phyloP scores from a whole-genome alignment of 2,329 filamentous ascomycete genomes.

The Teratosphaeria viscida region DNA sequence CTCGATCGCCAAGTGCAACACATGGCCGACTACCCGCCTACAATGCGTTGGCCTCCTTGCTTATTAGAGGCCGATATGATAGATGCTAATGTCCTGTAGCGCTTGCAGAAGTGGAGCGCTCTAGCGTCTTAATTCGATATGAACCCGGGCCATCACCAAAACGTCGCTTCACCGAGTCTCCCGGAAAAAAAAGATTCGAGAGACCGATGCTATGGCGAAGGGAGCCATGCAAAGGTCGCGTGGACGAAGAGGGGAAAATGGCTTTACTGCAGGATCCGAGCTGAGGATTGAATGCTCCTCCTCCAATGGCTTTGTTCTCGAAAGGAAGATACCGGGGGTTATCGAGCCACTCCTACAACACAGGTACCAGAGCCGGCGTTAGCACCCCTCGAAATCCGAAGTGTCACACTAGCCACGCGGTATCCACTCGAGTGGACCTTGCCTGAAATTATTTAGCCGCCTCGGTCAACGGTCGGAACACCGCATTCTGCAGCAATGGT shows the following conservation, averaged over 20 bases:
- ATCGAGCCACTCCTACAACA: not conserved
- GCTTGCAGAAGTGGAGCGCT: not conserved
- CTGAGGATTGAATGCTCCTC: no score
- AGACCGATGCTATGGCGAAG: no score
- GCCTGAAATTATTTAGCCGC: not conserved
- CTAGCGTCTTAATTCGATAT: not conserved
- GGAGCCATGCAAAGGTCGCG: no score
- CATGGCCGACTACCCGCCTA: not conserved
- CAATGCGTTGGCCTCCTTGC: not conserved
- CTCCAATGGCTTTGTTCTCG: not conserved
- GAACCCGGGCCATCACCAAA: not conserved
- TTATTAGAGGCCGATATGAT: not conserved
- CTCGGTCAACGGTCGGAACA: not conserved
- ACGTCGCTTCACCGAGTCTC: not conserved
- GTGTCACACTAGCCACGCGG: not conserved
- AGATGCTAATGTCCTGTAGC: not conserved
- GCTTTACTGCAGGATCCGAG: no score
- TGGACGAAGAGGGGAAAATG: not conserved
- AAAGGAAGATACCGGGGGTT: not conserved
- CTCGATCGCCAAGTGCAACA: not conserved
- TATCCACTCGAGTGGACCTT: not conserved
- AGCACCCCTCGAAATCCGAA: not conserved
- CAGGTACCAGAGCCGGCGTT: not conserved
- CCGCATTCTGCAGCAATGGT: not conserved
- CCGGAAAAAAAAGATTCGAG: not conserved